phyloP scores from a whole-genome alignment of 805 yeast species.

The Blastobotrys terrestris region DNA sequence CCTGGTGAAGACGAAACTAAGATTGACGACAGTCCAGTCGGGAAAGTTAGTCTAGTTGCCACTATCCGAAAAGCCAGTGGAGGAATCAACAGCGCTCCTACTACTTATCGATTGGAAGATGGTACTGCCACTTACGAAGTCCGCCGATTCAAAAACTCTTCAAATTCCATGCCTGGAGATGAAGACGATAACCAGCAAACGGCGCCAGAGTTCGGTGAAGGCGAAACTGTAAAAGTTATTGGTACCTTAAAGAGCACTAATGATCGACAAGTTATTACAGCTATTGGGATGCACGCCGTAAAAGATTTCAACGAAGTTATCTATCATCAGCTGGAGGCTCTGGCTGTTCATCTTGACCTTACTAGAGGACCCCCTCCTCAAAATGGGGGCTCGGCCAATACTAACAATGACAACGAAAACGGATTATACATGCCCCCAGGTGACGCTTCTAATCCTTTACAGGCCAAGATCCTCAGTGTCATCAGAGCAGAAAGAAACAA shows the following conservation, averaged over 20 bases:
- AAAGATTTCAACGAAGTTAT: slow-evolving; percentile 53
- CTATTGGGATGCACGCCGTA: slow-evolving; percentile 42
- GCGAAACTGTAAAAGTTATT: slow-evolving; percentile 44
- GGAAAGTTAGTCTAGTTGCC: slow-evolving; percentile 52
- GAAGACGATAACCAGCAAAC: slow-evolving; percentile 22
- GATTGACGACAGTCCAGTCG: slow-evolving; percentile 49
- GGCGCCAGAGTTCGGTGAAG: slow-evolving; percentile 33
- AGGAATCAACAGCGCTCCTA: slow-evolving; percentile 28
- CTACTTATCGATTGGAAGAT: slow-evolving; percentile 51
- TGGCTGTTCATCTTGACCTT: slow-evolving; percentile 20
- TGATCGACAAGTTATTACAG: slow-evolving; percentile 45
- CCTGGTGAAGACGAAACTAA: slow-evolving; percentile 43
- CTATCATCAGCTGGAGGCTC: slow-evolving; percentile 56
- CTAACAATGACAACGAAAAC: not conserved
- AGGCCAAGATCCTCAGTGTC: slow-evolving; percentile 4
- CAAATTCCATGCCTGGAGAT: slow-evolving; percentile 25
- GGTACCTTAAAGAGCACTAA: slow-evolving; percentile 44
- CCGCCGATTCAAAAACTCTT: slow-evolving; percentile 28
- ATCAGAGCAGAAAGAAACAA: slow-evolving; percentile 5
- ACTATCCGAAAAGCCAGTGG: slow-evolving; percentile 43
- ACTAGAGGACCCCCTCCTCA: slow-evolving; percentile 1
- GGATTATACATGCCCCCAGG: not conserved
- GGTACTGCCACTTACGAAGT: slow-evolving; percentile 59
- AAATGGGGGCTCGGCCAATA: not conserved
- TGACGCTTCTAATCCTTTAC: slow-evolving; percentile 2